Evolutionary conservation across 2,329 filamentous ascomycete species (phyloP).

Genomic region (Raffaelea albimanens): DNA sequence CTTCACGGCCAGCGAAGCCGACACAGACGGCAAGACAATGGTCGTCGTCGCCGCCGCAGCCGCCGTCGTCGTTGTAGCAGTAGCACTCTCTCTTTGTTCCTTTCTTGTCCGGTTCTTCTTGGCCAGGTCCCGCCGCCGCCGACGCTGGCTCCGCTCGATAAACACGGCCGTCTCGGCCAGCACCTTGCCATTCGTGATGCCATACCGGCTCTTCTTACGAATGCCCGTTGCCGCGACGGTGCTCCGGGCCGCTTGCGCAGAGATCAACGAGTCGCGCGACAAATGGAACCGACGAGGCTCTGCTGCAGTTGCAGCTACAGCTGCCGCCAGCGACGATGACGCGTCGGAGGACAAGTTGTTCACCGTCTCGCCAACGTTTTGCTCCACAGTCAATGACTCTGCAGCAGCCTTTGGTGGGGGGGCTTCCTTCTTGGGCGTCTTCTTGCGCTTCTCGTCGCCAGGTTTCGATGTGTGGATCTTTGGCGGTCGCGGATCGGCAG

Average conservation of each 20-base stretch:
- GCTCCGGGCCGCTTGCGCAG: constrained; percentile 16
- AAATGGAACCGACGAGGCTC: constrained; percentile 47
- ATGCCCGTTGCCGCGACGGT: constrained; percentile 18
- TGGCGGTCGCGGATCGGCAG: too few relatives aligned
- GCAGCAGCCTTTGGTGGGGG: too few relatives aligned
- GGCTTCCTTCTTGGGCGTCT: background rate
- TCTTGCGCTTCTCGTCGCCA: constrained; percentile 23
- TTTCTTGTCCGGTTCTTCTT: background rate
- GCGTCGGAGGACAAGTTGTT: too few relatives aligned
- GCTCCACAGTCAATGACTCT: too few relatives aligned
- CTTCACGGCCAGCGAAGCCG: background rate
- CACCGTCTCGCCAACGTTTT: too few relatives aligned
- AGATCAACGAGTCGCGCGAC: constrained; percentile 22
- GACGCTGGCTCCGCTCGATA: constrained; percentile 38
- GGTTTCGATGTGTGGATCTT: constrained; percentile 38
- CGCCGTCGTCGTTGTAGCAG: background rate
- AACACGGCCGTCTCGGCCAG: constrained; percentile 36
- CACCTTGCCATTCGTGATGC: background rate
- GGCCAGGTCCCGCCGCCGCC: constrained; percentile 16
- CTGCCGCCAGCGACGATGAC: too few relatives aligned
- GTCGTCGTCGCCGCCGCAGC: background rate
- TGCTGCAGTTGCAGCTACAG: background rate
- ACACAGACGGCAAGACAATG: background rate
- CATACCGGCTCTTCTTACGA: constrained; percentile 31
- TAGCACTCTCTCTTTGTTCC: background rate